Percentiles rank a stretch among this genome's conserved stretches.
Evolutionary conservation across 2,329 filamentous ascomycete species (phyloP).

Genomic region (Tolypocladium album): DNA sequence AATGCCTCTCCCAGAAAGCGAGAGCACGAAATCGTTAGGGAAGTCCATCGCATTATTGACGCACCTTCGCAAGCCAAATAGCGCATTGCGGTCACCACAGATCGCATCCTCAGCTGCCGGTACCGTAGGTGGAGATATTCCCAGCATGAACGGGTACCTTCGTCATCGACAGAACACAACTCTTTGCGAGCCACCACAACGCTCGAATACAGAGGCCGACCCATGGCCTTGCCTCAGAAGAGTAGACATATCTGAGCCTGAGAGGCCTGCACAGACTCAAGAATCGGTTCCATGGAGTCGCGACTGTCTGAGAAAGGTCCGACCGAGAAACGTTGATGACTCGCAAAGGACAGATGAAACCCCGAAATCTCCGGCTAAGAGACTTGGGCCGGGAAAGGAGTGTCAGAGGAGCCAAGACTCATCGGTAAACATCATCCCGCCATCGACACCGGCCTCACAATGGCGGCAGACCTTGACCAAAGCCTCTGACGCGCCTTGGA

Average conservation of each 20-base stretch:
- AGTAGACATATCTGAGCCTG: not conserved
- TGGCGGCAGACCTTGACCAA: constrained; percentile 5
- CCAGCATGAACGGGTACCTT: constrained; percentile 5
- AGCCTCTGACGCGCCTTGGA: not conserved
- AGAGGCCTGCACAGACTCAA: not conserved
- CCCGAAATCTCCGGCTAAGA: not conserved
- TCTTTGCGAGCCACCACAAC: constrained; percentile 3
- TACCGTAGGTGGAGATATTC: not conserved
- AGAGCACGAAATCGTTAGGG: not conserved
- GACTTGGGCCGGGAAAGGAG: not conserved
- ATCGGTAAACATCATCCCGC: not conserved
- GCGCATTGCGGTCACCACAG: not conserved
- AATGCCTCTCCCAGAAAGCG: not conserved
- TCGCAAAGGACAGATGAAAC: not conserved
- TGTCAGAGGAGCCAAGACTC: not conserved
- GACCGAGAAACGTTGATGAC: not conserved
- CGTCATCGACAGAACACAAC: constrained; percentile 6
- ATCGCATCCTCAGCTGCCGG: not conserved
- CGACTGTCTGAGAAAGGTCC: constrained; percentile 2
- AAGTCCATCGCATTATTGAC: too few species aligned
- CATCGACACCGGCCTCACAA: constrained; percentile 3
- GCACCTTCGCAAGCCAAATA: not conserved
- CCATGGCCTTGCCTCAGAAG: constrained; percentile 6
- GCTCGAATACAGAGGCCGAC: constrained; percentile 1
- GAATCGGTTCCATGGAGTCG: constrained; percentile 2